Percentiles rank a stretch among this genome's conserved stretches.
Conservation (phyloP, 805 yeast species). For the Candida tibetensis region DNA sequence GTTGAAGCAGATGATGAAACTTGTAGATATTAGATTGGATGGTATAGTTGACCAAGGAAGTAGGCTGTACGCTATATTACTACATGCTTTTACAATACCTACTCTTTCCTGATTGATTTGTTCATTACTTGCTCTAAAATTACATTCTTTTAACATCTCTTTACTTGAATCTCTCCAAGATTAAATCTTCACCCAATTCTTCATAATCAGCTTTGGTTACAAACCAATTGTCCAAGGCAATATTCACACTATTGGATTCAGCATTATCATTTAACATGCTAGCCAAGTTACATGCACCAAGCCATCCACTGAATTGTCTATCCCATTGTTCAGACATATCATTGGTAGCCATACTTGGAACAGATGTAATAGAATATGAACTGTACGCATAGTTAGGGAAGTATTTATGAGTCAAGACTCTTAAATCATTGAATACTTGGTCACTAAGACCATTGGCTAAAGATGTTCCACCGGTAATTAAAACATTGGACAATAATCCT, state of each 20-base stretch:
- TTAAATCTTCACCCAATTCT: conserved; percentile 53
- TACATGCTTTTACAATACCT: too few relatives aligned
- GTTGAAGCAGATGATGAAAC: too few relatives aligned
- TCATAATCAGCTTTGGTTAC: conserved; percentile 62
- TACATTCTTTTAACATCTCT: neutral
- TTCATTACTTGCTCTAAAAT: neutral
- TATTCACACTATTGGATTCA: conserved; percentile 24
- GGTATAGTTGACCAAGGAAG: too few relatives aligned
- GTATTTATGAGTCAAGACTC: conserved; percentile 38
- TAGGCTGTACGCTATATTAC: too few relatives aligned
- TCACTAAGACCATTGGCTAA: conserved; percentile 54
- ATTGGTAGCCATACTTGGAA: conserved; percentile 17
- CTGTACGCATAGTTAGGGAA: conserved; percentile 46
- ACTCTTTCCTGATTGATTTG: too few relatives aligned
- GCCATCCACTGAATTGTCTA: conserved; percentile 60
- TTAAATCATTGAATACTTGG: conserved; percentile 53
- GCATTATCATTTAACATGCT: conserved; percentile 51
- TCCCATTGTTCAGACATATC: conserved; percentile 44
- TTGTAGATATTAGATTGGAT: too few relatives aligned
- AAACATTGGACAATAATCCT: conserved; percentile 39
- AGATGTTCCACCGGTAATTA: conserved; percentile 62
- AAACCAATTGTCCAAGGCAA: conserved; percentile 50
- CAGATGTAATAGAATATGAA: conserved; percentile 34
- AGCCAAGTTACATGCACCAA: conserved; percentile 70
- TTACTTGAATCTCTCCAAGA: conserved; percentile 35